A percentile compares a stretch with the other conserved stretches of the same genome.
These are phyloP conservation scores for Erodium trifolium DNA, from an alignment of 441 rosid genomes.

Conservation along the genomic window DNA sequence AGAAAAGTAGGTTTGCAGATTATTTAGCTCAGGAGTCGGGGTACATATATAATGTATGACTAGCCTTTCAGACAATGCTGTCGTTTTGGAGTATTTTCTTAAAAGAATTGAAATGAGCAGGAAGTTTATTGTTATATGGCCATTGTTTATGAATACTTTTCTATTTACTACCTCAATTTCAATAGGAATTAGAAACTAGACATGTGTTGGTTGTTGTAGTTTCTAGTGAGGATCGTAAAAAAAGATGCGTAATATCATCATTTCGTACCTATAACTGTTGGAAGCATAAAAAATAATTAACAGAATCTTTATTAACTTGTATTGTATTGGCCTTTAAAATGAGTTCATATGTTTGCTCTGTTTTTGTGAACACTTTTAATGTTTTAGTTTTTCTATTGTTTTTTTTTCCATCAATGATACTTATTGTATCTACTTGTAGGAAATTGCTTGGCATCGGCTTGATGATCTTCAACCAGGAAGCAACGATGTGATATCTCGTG, in stretches of 20 bases:
- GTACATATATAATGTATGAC: neutral
- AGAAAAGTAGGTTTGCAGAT: neutral
- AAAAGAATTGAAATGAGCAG: neutral
- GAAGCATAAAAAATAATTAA: neutral
- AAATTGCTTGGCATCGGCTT: conserved; percentile 88
- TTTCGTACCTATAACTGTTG: neutral
- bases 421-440: conserved; percentile 40
- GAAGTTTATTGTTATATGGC: neutral
- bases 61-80: neutral
- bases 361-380: conserved; percentile 1
- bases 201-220: neutral
- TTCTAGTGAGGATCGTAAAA: neutral
- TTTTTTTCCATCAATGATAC: neutral
- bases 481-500: conserved; percentile 72
- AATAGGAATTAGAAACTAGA: neutral
- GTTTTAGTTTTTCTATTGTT: neutral
- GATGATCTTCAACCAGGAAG: conserved; percentile 80
- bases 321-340: conserved; percentile 1
- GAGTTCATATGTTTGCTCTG: neutral
- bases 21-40: neutral
- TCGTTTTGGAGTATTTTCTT: neutral
- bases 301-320: neutral
- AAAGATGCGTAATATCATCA: neutral
- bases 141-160: neutral
- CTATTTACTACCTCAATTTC: neutral